These are phyloP conservation scores for Aspergillus oerlinghausenensis DNA, from an alignment of 2,329 filamentous ascomycete genomes.

Conservation along the genomic window DNA sequence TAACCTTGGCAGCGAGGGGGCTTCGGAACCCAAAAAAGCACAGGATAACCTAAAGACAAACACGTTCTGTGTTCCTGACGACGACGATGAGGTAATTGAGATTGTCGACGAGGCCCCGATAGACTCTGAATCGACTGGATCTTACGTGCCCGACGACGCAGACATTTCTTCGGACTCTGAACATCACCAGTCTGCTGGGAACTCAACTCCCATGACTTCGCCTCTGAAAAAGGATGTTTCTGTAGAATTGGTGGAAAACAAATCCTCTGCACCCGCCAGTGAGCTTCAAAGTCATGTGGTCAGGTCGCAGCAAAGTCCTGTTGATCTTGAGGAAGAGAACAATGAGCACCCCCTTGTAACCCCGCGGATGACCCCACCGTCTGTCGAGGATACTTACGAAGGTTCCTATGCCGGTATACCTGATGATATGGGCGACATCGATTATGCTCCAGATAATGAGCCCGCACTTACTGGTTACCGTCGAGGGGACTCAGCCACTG, in stretches of 20 bases:
- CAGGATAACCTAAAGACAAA: slow-evolving; percentile 23
- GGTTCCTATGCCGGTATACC: background rate
- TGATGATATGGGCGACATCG: slow-evolving; percentile 3
- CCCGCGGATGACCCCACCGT: slow-evolving; percentile 20
- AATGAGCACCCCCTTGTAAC: slow-evolving; percentile 17
- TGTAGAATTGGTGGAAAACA: background rate
- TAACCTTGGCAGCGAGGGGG: background rate
- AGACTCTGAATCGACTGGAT: slow-evolving; percentile 1
- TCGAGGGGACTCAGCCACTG: background rate
- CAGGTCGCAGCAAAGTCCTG: slow-evolving; percentile 11
- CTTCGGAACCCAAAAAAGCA: background rate
- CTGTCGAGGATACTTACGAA: background rate
- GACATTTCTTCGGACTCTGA: slow-evolving; percentile 14
- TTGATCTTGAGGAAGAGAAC: slow-evolving; percentile 11
- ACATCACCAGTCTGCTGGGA: slow-evolving; percentile 15
- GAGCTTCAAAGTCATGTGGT: background rate
- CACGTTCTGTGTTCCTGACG: slow-evolving; percentile 39
- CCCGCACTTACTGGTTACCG: background rate
- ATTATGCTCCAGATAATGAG: slow-evolving; percentile 4
- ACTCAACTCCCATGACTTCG: slow-evolving; percentile 21
- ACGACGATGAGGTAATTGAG: slow-evolving; percentile 28
- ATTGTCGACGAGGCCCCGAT: slow-evolving; percentile 3
- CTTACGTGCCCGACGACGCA: slow-evolving; percentile 10
- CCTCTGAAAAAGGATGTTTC: slow-evolving; percentile 13
- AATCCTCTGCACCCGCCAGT: background rate